phyloP scores from a whole-genome alignment of 176 grass and related monocot species.

The Triticum turgidum region DNA sequence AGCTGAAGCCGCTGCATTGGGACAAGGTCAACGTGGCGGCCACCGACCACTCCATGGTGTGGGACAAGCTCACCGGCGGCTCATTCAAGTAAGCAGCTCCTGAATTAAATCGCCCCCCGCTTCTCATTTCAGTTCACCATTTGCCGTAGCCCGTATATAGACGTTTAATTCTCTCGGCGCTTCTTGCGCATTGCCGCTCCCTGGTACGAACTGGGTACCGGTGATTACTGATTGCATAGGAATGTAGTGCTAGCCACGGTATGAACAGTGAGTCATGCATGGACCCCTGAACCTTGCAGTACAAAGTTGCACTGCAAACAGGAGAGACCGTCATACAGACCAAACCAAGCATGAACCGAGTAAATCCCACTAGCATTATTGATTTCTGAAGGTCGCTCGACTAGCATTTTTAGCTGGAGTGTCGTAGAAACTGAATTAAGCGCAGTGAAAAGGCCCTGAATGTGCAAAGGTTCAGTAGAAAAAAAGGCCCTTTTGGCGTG shows the following conservation, averaged over 20 bases:
- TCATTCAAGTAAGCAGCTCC: slow-evolving; percentile 82
- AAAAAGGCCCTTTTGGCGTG: neutral
- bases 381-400: no score
- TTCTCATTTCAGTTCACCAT: slow-evolving; percentile 8
- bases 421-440: neutral
- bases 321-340: no score
- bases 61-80: slow-evolving; percentile 84
- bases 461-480: neutral
- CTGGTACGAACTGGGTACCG: slow-evolving; percentile 2
- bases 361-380: neutral
- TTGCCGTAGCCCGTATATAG: neutral
- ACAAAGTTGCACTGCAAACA: no score
- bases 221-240: neutral
- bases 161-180: neutral
- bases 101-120: slow-evolving; percentile 18
- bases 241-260: neutral
- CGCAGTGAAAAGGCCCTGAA: neutral
- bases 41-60: slow-evolving; percentile 96
- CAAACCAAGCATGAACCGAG: no score
- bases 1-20: slow-evolving; percentile 95
- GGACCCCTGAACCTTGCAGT: neutral
- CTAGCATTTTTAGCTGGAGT: neutral
- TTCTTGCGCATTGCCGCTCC: neutral
- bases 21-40: slow-evolving; percentile 75
- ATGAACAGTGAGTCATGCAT: neutral